Percentiles rank a stretch among this genome's conserved stretches.
Evolutionary conservation across 148 eudicot species (phyloP).

Genomic region (Heliamphora exappendiculata): DNA sequence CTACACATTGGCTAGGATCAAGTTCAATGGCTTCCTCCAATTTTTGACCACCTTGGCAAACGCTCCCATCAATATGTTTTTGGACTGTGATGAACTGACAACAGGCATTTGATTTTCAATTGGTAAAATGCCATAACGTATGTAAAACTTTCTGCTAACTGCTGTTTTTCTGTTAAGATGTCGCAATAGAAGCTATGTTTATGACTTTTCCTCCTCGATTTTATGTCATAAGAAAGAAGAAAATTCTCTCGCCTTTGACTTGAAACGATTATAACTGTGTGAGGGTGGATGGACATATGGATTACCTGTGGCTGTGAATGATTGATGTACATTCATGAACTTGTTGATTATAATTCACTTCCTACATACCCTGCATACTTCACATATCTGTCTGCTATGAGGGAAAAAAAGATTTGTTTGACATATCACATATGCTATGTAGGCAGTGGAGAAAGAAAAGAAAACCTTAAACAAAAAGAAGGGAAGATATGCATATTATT

Average conservation of each 20-base stretch:
- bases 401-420: background rate
- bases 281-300: background rate
- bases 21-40: background rate
- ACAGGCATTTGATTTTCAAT: background rate
- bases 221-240: background rate
- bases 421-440: background rate
- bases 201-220: background rate
- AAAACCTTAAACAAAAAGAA: background rate
- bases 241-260: background rate
- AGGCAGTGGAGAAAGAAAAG: background rate
- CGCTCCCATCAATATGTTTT: background rate
- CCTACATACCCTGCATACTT: background rate
- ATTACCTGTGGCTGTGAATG: background rate
- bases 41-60: background rate
- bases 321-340: background rate
- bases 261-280: background rate
- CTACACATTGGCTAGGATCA: background rate
- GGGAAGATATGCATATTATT: background rate
- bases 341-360: background rate
- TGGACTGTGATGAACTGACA: background rate
- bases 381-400: background rate
- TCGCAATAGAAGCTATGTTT: background rate
- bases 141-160: background rate
- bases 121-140: background rate
- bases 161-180: background rate